phyloP scores from a whole-genome alignment of 345 rosid species.

The thale cress (Arabidopsis thaliana) region TAIR10.1 NC_003076.8:13922001-13922500 shows the following conservation, averaged over 20 bases:
- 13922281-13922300: conserved; percentile 3
- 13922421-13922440: conserved; percentile 40
- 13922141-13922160: neutral
- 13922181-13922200: neutral
- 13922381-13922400: conserved; percentile 37
- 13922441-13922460: conserved; percentile 36
- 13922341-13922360: conserved; percentile 3
- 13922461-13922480: conserved; percentile 33
- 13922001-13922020: too few relatives aligned
- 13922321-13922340: conserved; percentile 15
- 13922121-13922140: neutral
- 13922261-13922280: neutral
- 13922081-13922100: too few relatives aligned
- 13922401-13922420: conserved; percentile 44
- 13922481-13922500: conserved; percentile 47
- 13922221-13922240: conserved; percentile 10
- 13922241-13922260: neutral
- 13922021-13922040: too few relatives aligned
- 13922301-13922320: conserved; percentile 22
- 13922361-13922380: conserved; percentile 33
- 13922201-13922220: neutral
- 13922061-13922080: too few relatives aligned
- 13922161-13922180: neutral
- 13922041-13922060: too few relatives aligned
- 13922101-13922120: too few relatives aligned